Evolutionary conservation across 805 yeast species (phyloP).

Genomic region (Phaffomyces thermotolerans): DNA sequence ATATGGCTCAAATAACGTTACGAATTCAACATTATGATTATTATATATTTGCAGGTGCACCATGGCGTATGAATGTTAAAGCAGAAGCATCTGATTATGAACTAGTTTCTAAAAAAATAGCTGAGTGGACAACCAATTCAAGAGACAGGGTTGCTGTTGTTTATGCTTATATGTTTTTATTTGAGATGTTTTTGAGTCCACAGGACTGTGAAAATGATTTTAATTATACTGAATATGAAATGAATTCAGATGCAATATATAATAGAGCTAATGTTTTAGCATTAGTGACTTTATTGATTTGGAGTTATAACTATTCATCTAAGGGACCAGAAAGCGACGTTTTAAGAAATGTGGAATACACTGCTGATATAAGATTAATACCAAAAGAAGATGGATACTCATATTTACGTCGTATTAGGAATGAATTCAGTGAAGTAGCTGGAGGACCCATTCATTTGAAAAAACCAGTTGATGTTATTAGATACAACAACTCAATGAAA

Average conservation of each 20-base stretch:
- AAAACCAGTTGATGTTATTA: constrained; percentile 28
- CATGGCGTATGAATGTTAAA: constrained; percentile 66
- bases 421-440: constrained; percentile 29
- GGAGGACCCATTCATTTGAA: constrained; percentile 24
- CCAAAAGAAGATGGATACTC: constrained; percentile 43
- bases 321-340: constrained; percentile 40
- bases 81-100: constrained; percentile 46
- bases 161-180: constrained; percentile 54
- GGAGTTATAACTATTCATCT: constrained; percentile 43
- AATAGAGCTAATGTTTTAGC: constrained; percentile 31
- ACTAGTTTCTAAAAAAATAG: constrained; percentile 40
- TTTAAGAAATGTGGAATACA: constrained; percentile 19
- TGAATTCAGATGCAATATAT: constrained; percentile 44
- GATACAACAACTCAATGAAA: constrained; percentile 36
- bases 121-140: constrained; percentile 41
- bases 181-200: constrained; percentile 56
- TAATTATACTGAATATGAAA: constrained; percentile 37
- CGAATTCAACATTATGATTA: constrained; percentile 73
- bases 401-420: constrained; percentile 43
- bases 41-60: constrained; percentile 75
- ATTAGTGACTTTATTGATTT: constrained; percentile 30
- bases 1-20: constrained; percentile 65
- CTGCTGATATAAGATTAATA: constrained; percentile 13
- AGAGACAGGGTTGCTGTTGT: constrained; percentile 48
- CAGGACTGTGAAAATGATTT: constrained; percentile 36